These are phyloP conservation scores for Ormosia semicastrata DNA, from an alignment of 306 rosid species.

Conservation along the genomic window DNA sequence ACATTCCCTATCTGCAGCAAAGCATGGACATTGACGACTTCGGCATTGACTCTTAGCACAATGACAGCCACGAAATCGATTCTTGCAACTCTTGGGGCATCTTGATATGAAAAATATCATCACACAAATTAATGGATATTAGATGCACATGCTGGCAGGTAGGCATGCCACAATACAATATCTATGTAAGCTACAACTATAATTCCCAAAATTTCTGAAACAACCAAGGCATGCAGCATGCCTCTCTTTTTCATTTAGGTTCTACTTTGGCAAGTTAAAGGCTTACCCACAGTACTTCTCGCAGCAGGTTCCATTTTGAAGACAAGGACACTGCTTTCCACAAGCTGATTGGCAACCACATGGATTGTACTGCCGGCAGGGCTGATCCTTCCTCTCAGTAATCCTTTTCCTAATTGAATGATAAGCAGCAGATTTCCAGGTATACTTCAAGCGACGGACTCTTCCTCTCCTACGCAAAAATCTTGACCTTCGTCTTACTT, in stretches of 20 bases:
- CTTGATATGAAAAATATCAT: slow-evolving; percentile 36
- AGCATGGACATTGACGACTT: slow-evolving; percentile 97
- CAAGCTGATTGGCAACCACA: slow-evolving; percentile 94
- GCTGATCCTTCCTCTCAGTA: slow-evolving; percentile 95
- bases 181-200: slow-evolving; percentile 9
- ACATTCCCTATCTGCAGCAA: slow-evolving; percentile 99
- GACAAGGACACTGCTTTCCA: slow-evolving; percentile 97
- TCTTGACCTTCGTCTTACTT: slow-evolving; percentile 89
- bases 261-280: slow-evolving; percentile 14
- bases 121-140: slow-evolving; percentile 12
- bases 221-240: neutral
- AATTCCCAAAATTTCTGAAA: slow-evolving; percentile 23
- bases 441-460: slow-evolving; percentile 96
- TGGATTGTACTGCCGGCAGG: slow-evolving; percentile 97
- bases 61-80: slow-evolving; percentile 94
- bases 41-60: slow-evolving; percentile 99
- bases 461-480: slow-evolving; percentile 95
- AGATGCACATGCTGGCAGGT: neutral
- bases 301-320: slow-evolving; percentile 92
- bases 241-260: neutral
- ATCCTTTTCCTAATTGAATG: slow-evolving; percentile 96
- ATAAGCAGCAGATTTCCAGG: slow-evolving; percentile 98
- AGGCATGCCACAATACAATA: slow-evolving; percentile 4
- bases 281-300: slow-evolving; percentile 99
- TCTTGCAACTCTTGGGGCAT: slow-evolving; percentile 93